These are phyloP conservation scores for Pezicula carpinea DNA, from an alignment of 2,329 filamentous ascomycete genomes.

Conservation along the genomic window DNA sequence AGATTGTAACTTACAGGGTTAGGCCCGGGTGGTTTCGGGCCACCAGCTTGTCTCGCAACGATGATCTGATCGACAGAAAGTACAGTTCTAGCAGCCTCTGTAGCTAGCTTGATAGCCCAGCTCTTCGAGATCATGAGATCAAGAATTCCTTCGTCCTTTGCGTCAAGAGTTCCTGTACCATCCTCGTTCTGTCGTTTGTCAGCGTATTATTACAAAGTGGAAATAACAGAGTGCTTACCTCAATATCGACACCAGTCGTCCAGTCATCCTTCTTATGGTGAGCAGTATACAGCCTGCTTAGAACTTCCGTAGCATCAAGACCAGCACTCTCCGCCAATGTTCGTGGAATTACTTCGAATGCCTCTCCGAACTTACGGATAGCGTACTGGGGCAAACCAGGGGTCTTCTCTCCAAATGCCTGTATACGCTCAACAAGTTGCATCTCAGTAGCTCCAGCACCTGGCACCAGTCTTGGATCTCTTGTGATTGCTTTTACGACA, in stretches of 20 bases:
- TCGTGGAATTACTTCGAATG: constrained; percentile 93
- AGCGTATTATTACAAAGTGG: constrained; percentile 4
- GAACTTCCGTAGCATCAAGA: constrained; percentile 92
- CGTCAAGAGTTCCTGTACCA: constrained; percentile 75
- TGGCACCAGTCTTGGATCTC: constrained; percentile 84
- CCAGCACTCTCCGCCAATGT: constrained; percentile 93
- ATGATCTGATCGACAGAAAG: constrained; percentile 98
- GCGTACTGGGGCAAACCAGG: constrained; percentile 91
- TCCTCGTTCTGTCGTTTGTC: constrained; percentile 58
- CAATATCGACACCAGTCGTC: constrained; percentile 90
- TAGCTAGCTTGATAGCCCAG: constrained; percentile 96
- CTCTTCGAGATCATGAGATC: constrained; percentile 89
- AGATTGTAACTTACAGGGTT: constrained; percentile 53
- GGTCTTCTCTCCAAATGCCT: constrained; percentile 85
- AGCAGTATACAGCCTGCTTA: constrained; percentile 87
- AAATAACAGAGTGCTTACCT: constrained; percentile 43
- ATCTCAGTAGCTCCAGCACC: constrained; percentile 93
- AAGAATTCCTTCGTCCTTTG: constrained; percentile 81
- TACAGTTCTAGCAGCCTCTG: constrained; percentile 88
- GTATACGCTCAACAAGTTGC: constrained; percentile 88
- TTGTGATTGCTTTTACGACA: constrained; percentile 96
- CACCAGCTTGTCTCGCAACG: constrained; percentile 92
- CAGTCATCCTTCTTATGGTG: constrained; percentile 86
- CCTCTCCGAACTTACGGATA: constrained; percentile 95
- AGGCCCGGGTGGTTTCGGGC: constrained; percentile 91